phyloP scores from a whole-genome alignment of 2,329 filamentous ascomycete species.

The Monosporascus sp. region DNA sequence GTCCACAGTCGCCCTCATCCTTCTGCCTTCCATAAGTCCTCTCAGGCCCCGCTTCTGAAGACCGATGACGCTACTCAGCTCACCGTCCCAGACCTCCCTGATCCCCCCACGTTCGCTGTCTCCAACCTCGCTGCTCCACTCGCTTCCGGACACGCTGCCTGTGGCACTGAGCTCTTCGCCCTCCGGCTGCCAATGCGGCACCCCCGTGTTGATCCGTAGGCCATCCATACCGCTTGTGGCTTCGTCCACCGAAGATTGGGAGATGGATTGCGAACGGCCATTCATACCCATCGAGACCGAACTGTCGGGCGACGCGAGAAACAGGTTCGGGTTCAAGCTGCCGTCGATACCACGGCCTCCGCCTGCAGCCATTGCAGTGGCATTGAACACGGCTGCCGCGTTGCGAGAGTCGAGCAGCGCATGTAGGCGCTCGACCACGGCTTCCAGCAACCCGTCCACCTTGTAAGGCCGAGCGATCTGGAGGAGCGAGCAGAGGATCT shows the following conservation, averaged over 20 bases:
- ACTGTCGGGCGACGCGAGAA: constrained; percentile 38
- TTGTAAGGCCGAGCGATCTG: constrained; percentile 92
- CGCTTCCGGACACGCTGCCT: constrained; percentile 43
- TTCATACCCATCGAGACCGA: constrained; percentile 18
- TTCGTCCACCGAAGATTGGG: constrained; percentile 20
- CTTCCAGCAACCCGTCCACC: constrained; percentile 86
- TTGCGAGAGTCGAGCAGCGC: constrained; percentile 87
- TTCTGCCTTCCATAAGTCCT: constrained; percentile 88
- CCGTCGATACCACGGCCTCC: constrained; percentile 79
- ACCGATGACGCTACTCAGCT: constrained; percentile 86
- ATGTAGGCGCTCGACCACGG: constrained; percentile 86
- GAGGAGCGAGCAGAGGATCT: constrained; percentile 90
- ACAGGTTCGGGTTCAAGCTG: constrained; percentile 58
- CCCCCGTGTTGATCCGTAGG: constrained; percentile 48
- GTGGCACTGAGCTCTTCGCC: constrained; percentile 50
- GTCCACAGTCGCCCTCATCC: constrained; percentile 49
- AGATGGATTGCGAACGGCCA: constrained; percentile 24
- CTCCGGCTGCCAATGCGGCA: constrained; percentile 39
- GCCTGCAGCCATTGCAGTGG: constrained; percentile 94
- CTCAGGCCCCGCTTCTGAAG: constrained; percentile 88
- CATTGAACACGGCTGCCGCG: constrained; percentile 95
- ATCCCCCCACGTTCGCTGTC: constrained; percentile 35
- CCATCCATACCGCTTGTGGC: constrained; percentile 27
- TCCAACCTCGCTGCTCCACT: constrained; percentile 36
- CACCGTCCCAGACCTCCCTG: constrained; percentile 71